phyloP scores from a whole-genome alignment of 768 basidiomycete species.

The Mycena rosella region DNA sequence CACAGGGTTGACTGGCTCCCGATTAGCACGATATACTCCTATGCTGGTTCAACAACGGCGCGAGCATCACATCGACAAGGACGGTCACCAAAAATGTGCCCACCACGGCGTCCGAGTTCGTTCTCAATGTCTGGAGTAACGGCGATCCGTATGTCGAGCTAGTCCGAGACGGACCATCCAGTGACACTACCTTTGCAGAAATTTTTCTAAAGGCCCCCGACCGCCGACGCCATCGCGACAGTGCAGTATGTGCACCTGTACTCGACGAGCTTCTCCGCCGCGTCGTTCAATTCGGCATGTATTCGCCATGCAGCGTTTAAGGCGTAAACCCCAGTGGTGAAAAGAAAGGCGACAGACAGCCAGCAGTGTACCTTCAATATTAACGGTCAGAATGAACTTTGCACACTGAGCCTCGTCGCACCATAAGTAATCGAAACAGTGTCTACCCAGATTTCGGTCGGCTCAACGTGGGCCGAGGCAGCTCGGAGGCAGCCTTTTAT shows the following conservation, averaged over 20 bases:
- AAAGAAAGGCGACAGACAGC: too few relatives aligned
- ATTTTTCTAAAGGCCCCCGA: slow-evolving; percentile 34
- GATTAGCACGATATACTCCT: slow-evolving; percentile 25
- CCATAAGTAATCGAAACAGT: too few relatives aligned
- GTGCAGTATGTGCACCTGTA: slow-evolving; percentile 36
- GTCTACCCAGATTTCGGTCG: too few relatives aligned
- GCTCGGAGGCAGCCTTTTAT: too few relatives aligned
- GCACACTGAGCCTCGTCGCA: too few relatives aligned
- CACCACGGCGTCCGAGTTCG: slow-evolving; percentile 24
- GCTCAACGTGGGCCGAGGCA: too few relatives aligned
- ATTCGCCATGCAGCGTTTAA: slow-evolving; percentile 32
- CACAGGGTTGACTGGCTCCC: slow-evolving; percentile 37
- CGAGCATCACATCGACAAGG: slow-evolving; percentile 11
- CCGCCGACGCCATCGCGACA: slow-evolving; percentile 30
- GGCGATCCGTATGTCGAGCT: slow-evolving; percentile 21
- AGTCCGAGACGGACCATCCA: neutral
- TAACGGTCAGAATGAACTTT: too few relatives aligned
- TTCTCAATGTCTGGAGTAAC: slow-evolving; percentile 35
- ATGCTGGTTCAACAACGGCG: slow-evolving; percentile 26
- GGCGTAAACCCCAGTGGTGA: too few relatives aligned
- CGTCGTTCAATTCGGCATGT: slow-evolving; percentile 30
- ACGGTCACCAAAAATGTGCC: slow-evolving; percentile 33
- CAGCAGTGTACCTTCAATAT: too few relatives aligned
- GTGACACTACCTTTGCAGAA: neutral
- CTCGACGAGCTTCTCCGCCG: slow-evolving; percentile 29